A percentile compares a stretch with the other conserved stretches of the same genome.
These are phyloP conservation scores for Candida piceae DNA, from an alignment of 805 yeast species.

Conservation along the genomic window DNA sequence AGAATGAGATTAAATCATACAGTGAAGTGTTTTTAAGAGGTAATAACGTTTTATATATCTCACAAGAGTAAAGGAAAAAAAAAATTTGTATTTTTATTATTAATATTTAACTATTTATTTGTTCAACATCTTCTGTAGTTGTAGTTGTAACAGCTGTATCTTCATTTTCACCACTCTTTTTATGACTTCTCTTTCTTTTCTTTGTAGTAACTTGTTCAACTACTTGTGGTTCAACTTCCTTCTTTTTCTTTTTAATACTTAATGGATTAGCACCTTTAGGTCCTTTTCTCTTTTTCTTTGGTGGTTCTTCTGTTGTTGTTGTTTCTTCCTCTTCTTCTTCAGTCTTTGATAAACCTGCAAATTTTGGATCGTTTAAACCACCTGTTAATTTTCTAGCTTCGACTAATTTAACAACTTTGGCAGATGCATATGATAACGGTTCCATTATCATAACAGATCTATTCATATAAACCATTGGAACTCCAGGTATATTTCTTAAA, in stretches of 20 bases:
- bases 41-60: conserved; percentile 61
- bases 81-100: background rate
- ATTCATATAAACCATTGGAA: conserved; percentile 82
- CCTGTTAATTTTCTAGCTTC: conserved; percentile 67
- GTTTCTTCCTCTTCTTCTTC: conserved; percentile 16
- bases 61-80: conserved; percentile 13
- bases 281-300: conserved; percentile 52
- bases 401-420: conserved; percentile 37
- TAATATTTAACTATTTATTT: too few relatives aligned
- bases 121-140: background rate
- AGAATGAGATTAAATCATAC: conserved; percentile 42
- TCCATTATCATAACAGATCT: conserved; percentile 96
- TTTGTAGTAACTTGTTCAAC: conserved; percentile 3
- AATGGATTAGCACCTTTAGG: conserved; percentile 87
- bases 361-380: conserved; percentile 68
- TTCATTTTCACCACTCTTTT: too few relatives aligned
- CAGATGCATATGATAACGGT: conserved; percentile 75
- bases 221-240: conserved; percentile 13
- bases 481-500: conserved; percentile 78
- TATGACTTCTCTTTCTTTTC: conserved; percentile 21
- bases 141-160: too few relatives aligned
- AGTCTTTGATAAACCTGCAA: conserved; percentile 37
- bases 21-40: conserved; percentile 87
- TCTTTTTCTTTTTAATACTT: conserved; percentile 75
- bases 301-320: conserved; percentile 19